Base-by-base conservation (phyloP, 2,329 filamentous ascomycete genomes). In the Trichoderma guizhouense region DNA sequence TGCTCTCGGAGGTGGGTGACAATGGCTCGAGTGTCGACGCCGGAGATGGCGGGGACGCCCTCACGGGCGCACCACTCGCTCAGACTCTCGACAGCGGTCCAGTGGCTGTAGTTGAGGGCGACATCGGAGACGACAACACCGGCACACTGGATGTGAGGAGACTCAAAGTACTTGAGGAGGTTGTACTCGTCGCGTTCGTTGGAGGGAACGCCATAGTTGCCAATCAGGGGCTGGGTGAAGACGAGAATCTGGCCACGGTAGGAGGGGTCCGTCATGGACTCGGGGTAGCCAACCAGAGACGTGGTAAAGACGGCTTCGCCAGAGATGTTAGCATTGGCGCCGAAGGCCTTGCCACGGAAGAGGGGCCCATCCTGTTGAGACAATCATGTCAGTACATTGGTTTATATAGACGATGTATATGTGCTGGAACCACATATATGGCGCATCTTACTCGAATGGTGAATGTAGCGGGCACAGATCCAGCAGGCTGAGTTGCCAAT, bases 261-360 rank as follows among this genome's bases (percentile, higher is more conserved):
- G 24, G 93, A 95, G 68, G 93, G 93, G 79, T 95, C 93, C 79
- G 93, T 95, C 87, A 95, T 91, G 62, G 92, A 98, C 86, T 99
- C 96, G 76, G 96, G 96, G 83, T 99, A 99, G 79, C 96, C 96
- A 72, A 99, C 96, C 71, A 98, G 90, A 28, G 95, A 98, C 73
- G 96, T 98, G 74, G 96, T 98, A 87, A 99, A 99, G 82, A 98
- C 96, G 60, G 96, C 96, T 86, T 99, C 96, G 77, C 96, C 96
- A 74, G 95, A 97, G 81, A 98, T 93, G 87, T 98, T 99, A 82
- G 92, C 90, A 83, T 97, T 96, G 80, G 96, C 96, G 78, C 96
- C 96, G 78, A 98, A 99, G 72, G 95, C 97, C 81, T 93, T 97
- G 81, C 96, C 96, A 78, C 94, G 93, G 86, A 97, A 98, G 80